Base-by-base conservation (phyloP, 2,329 filamentous ascomycete genomes). In the Nothophoma quercina region DNA sequence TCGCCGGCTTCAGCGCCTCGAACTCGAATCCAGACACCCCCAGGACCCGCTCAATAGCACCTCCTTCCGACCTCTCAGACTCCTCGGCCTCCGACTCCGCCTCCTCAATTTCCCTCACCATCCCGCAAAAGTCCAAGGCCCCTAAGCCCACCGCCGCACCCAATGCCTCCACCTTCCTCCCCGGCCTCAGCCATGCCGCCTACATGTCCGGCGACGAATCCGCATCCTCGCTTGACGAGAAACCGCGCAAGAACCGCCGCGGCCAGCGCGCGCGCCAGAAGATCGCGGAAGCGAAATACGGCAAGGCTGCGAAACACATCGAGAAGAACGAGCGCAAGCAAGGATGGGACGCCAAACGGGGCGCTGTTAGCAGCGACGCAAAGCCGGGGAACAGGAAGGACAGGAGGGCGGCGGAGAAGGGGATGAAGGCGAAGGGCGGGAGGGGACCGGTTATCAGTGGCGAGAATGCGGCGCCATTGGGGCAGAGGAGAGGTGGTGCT, bases 211-310 rank as follows among this genome's bases (percentile, higher is more conserved):
- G 88, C 38, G 90, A 87, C 7, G 89, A 90, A 6, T 89, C 87
- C 0, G 77, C 90, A 18, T 89, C 91, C 44, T 77, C 80, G 25
- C 73, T 81, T 18, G 77, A 80, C 15, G 63, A 72, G 2, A 83
- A 83, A 5, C 75, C 80, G 0, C 85, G 85, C 63, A 93, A 92
- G 75, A 93, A 93, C 65, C 82, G 89, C 18, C 81, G 85, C 38
- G 90, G 90, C 3, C 90, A 96, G 75, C 83, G 86, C 34, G 89
- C 88, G n/a, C 84, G 90, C 7, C 88, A 90, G 68, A 84, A 86
- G 19, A 88, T 95, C 52, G 89, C 86, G 79, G 90, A 93, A 77
- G 88, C 90, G 77, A 93, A 93, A 69, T 93, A 82, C 70, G 89
- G 89, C 41, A 79, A 81, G 12, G 81, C 83, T 56, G 91, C 90